These are phyloP conservation scores for Pythium grandisporangium DNA, from an alignment of 352 stramenopile genomes.

Conservation along the genomic window DNA sequence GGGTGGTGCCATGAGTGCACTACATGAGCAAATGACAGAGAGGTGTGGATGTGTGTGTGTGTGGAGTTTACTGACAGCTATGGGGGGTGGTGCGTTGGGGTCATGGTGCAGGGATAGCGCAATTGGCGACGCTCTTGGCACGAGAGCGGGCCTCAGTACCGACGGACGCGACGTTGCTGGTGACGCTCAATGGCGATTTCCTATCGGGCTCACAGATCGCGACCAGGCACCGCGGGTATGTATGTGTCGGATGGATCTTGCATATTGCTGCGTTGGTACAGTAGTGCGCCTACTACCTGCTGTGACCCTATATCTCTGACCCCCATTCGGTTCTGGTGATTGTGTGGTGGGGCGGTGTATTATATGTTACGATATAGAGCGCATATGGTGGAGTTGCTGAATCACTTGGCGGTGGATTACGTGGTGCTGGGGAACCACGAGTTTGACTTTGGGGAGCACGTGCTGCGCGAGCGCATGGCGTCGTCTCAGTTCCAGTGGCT, in stretches of 20 bases:
- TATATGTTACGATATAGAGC: constrained; percentile 15
- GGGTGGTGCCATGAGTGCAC: too few relatives aligned
- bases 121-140: constrained; percentile 56
- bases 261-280: too few relatives aligned
- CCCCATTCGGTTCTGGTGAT: too few relatives aligned
- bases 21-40: too few relatives aligned
- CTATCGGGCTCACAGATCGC: constrained; percentile 56
- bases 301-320: too few relatives aligned
- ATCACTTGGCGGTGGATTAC: constrained; percentile 62
- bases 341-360: too few relatives aligned
- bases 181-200: constrained; percentile 76
- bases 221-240: constrained; percentile 55
- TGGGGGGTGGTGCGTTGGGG: constrained; percentile 5
- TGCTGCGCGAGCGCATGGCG: constrained; percentile 39
- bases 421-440: constrained; percentile 77
- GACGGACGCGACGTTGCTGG: constrained; percentile 37
- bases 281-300: too few relatives aligned
- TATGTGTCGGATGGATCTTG: neutral
- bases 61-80: neutral
- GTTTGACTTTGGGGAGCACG: constrained; percentile 58
- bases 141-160: constrained; percentile 29
- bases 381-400: constrained; percentile 75
- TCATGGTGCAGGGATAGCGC: constrained; percentile 23
- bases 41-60: too few relatives aligned
- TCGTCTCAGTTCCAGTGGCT: constrained; percentile 67